These are phyloP conservation scores for Choiromyces venosus DNA, from an alignment of 495 filamentous ascomycete species.

Conservation along the genomic window DNA sequence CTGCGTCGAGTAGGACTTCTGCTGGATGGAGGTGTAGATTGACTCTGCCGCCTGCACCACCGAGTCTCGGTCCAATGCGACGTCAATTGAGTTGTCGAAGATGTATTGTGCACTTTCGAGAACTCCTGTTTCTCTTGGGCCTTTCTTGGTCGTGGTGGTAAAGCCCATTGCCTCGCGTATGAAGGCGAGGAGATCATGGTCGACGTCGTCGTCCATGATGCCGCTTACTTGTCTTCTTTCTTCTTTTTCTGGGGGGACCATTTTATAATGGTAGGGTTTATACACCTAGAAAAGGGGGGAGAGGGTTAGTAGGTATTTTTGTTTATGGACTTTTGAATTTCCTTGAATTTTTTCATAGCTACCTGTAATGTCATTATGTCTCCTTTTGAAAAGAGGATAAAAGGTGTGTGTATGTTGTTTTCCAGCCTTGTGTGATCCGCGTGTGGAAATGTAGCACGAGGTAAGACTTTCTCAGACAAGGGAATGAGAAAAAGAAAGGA, in stretches of 20 bases:
- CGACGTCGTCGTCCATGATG: constrained; percentile 68
- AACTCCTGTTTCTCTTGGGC: constrained; percentile 71
- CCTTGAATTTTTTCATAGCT: not conserved
- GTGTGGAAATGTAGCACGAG: not conserved
- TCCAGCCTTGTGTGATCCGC: not conserved
- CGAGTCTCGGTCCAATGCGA: constrained; percentile 70
- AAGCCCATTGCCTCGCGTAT: constrained; percentile 72
- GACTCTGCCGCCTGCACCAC: constrained; percentile 72
- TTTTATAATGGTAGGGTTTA: not conserved
- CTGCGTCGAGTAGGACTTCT: constrained; percentile 73
- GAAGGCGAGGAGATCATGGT: constrained; percentile 79
- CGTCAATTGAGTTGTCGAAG: constrained; percentile 89
- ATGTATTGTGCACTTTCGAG: constrained; percentile 77
- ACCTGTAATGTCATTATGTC: not conserved
- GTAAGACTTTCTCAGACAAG: not conserved
- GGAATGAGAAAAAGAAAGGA: not conserved
- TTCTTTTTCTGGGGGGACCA: not conserved
- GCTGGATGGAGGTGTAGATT: constrained; percentile 75
- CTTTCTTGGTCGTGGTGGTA: constrained; percentile 46
- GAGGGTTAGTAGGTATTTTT: not conserved
- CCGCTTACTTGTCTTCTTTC: not conserved
- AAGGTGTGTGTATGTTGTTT: not conserved
- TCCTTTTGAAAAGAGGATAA: not conserved
- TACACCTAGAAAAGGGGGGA: not conserved
- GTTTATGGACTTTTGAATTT: not conserved